Evolutionary conservation across 768 basidiomycete genomes (phyloP), one percentile per base, ranked within the genome.

Genomic region (Tylopilus sp.): DNA sequence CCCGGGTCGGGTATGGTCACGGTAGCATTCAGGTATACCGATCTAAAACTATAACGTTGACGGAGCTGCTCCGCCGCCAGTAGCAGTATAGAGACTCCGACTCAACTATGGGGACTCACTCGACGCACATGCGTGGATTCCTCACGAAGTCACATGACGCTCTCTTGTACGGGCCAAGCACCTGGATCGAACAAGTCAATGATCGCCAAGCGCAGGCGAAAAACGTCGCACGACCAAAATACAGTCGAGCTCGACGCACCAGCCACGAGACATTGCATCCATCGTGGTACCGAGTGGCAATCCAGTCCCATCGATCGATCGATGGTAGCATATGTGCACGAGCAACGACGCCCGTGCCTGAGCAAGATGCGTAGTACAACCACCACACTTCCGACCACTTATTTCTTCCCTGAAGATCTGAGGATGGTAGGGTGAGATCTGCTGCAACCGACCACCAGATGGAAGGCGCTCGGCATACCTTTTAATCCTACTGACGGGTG

Each of bases 131-230:
- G n/a, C n/a, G n/a, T n/a, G n/a, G n/a, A n/a, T n/a, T n/a, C n/a
- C n/a, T n/a, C n/a, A n/a, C n/a, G n/a, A n/a, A n/a, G n/a, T n/a
- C n/a, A n/a, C n/a, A n/a, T n/a, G n/a, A n/a, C n/a, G n/a, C n/a
- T n/a, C n/a, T n/a, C n/a, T n/a, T n/a, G n/a, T n/a, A 92, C 0
- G 90, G 91, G 1, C 89, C 91, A 13, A 93, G 78, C 12, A 89
- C 81, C 86, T 89, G 45, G 37, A 44, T 6, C 16, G n/a, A 30
- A 14, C 24, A 22, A 6, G 44, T 60, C 51, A 51, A 41, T 14
- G 40, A 44, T 19, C 10, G 14, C n/a, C n/a, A 13, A 33, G 10
- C 11, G 36, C 45, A 42, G 34, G 48, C 51, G 5, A 42, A 40
- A 37, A 9, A 37, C 12, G 9, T 36, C 66, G 57, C 42, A 71